A percentile compares a stretch with the other conserved stretches of the same genome.
phyloP scores from a whole-genome alignment of 2,329 filamentous ascomycete species.

The Claviceps digitariae region DNA sequence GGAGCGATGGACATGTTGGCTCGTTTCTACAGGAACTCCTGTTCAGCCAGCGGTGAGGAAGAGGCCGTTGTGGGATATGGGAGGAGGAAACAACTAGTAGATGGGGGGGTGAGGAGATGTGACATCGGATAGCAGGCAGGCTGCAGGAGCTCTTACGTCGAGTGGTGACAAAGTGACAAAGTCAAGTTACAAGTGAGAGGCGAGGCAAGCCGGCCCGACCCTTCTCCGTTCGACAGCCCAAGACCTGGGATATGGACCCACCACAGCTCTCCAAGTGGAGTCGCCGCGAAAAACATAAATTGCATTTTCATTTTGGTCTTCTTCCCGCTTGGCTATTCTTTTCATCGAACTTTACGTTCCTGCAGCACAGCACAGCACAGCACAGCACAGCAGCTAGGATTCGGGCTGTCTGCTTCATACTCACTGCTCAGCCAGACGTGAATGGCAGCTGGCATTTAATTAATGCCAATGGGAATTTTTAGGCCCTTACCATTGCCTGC shows the following conservation, averaged over 20 bases:
- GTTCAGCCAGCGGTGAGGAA: background rate
- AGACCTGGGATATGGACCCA: background rate
- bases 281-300: conserved; percentile 3
- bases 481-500: background rate
- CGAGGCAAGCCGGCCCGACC: conserved; percentile 9
- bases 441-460: background rate
- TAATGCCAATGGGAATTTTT: background rate
- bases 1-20: conserved; percentile 63
- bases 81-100: background rate
- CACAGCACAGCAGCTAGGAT: background rate
- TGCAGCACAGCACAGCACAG: background rate
- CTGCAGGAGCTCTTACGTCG: conserved; percentile 27
- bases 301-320: background rate
- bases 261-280: background rate
- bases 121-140: conserved; percentile 11
- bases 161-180: no score
- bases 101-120: background rate
- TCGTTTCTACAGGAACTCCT: conserved; percentile 1
- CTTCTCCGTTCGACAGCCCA: conserved; percentile 6
- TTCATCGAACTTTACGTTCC: background rate
- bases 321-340: no score
- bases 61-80: background rate
- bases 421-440: background rate
- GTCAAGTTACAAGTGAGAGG: background rate
- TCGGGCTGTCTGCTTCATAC: background rate